phyloP scores from a whole-genome alignment of 805 yeast species.

The Wickerhamomyces sydowiorum region DNA sequence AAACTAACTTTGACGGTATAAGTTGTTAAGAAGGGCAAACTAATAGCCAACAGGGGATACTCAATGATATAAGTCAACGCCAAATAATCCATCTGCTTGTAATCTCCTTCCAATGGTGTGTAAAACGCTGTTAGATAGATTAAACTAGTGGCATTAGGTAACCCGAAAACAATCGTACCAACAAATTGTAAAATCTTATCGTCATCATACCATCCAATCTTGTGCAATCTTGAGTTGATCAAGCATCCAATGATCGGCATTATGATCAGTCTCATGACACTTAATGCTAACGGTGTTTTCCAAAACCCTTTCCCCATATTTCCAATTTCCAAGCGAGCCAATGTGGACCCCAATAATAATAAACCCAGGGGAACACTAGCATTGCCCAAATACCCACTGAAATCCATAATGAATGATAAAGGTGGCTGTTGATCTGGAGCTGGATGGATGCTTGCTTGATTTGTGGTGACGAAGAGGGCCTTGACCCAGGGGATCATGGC shows the following conservation, averaged over 20 bases:
- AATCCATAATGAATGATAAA: slow-evolving; percentile 79
- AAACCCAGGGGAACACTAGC: slow-evolving; percentile 92
- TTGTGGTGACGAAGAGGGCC: slow-evolving; percentile 56
- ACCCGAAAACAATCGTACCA: slow-evolving; percentile 66
- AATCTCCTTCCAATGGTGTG: slow-evolving; percentile 42
- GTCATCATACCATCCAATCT: slow-evolving; percentile 59
- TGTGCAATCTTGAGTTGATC: slow-evolving; percentile 54
- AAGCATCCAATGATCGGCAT: slow-evolving; percentile 78
- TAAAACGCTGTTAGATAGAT: slow-evolving; percentile 86
- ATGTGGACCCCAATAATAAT: slow-evolving; percentile 79
- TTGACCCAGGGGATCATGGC: slow-evolving; percentile 88
- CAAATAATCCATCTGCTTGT: slow-evolving; percentile 18
- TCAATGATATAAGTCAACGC: slow-evolving; percentile 20
- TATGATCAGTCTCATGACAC: slow-evolving; percentile 54
- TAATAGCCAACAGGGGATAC: slow-evolving; percentile 17
- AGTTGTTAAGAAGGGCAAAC: slow-evolving; percentile 19
- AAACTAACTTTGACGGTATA: slow-evolving; percentile 9
- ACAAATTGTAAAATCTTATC: slow-evolving; percentile 63
- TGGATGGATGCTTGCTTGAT: slow-evolving; percentile 39
- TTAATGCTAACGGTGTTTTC: slow-evolving; percentile 50
- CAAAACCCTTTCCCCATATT: slow-evolving; percentile 29
- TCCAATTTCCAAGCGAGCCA: slow-evolving; percentile 27
- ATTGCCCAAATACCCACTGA: slow-evolving; percentile 69
- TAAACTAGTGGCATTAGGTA: slow-evolving; percentile 87
- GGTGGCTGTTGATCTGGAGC: slow-evolving; percentile 92